A percentile compares a stretch with the other conserved stretches of the same genome.
These are phyloP conservation scores for Adansonia gregorii DNA, from an alignment of 441 rosid species.

Conservation along the genomic window DNA sequence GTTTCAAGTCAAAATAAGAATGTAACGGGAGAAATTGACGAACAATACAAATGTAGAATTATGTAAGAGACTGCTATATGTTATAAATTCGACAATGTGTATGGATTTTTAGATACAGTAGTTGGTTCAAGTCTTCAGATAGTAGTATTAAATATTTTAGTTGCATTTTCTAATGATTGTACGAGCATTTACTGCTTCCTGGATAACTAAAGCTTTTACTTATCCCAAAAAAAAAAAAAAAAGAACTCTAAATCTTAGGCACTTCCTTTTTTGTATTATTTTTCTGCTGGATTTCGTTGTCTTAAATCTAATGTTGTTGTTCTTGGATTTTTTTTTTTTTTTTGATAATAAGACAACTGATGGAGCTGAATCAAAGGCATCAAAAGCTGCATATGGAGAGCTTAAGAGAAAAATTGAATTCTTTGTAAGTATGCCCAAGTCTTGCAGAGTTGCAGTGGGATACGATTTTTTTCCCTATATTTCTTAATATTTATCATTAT, in stretches of 20 bases:
- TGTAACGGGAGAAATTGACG: neutral
- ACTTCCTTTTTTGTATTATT: neutral
- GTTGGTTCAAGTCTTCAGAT: neutral
- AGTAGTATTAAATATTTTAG: too few species aligned
- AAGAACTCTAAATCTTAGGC: neutral
- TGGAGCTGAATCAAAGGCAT: conserved; percentile 14
- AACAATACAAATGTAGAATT: neutral
- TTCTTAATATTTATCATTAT: neutral
- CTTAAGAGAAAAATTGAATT: conserved; percentile 63
- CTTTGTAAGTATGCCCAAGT: conserved; percentile 39
- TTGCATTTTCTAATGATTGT: too few species aligned
- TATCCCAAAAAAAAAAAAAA: too few species aligned
- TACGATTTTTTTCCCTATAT: neutral
- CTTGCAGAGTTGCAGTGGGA: neutral
- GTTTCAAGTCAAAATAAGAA: too few species aligned
- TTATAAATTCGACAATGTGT: neutral
- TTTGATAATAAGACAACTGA: neutral
- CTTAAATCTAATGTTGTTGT: conserved; percentile 2
- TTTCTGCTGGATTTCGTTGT: neutral
- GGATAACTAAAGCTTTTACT: too few species aligned
- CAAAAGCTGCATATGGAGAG: conserved; percentile 45
- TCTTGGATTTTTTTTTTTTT: neutral
- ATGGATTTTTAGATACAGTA: neutral
- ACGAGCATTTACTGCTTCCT: too few species aligned
- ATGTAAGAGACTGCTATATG: neutral